Evolutionary conservation across 2,329 filamentous ascomycete species (phyloP).

Genomic region (Thermomyces lanuginosus): DNA sequence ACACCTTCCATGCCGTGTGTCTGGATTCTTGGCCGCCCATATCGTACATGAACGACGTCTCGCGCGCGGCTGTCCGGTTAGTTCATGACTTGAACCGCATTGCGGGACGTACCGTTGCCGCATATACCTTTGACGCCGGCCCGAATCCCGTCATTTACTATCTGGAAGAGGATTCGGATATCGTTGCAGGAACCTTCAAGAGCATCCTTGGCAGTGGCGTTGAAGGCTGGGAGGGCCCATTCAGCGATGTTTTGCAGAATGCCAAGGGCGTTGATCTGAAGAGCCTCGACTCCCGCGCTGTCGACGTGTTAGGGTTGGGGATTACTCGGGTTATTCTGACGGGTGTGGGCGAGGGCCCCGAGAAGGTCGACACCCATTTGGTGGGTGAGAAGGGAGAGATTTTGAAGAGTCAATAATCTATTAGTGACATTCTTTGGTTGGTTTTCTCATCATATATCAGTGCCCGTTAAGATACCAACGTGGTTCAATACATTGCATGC

Average conservation of each 20-base stretch:
- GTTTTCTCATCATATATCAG: no score
- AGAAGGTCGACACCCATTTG: conserved; percentile 61
- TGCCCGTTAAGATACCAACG: no score
- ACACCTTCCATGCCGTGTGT: conserved; percentile 91
- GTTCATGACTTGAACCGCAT: conserved; percentile 77
- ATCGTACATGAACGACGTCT: conserved; percentile 96
- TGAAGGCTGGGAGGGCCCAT: conserved; percentile 40
- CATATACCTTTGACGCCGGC: conserved; percentile 94
- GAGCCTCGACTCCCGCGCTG: conserved; percentile 37
- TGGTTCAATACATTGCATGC: no score
- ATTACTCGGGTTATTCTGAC: conserved; percentile 84
- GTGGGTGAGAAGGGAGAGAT: conserved; percentile 49
- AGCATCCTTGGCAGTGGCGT: conserved; percentile 49
- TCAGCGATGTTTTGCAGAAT: conserved; percentile 37
- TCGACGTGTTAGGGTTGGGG: conserved; percentile 54
- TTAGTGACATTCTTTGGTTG: no score
- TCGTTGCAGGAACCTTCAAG: conserved; percentile 66
- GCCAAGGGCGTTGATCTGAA: conserved; percentile 44
- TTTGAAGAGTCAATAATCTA: conserved; percentile 10
- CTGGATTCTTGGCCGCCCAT: conserved; percentile 93
- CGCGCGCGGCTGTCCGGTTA: conserved; percentile 66
- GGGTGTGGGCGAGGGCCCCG: conserved; percentile 74
- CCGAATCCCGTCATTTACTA: conserved; percentile 97
- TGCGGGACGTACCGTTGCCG: conserved; percentile 64
- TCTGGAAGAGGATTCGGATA: conserved; percentile 56